Base-by-base conservation (phyloP, 78 protist genomes). In the Dictyostelium firmibasis region DNA sequence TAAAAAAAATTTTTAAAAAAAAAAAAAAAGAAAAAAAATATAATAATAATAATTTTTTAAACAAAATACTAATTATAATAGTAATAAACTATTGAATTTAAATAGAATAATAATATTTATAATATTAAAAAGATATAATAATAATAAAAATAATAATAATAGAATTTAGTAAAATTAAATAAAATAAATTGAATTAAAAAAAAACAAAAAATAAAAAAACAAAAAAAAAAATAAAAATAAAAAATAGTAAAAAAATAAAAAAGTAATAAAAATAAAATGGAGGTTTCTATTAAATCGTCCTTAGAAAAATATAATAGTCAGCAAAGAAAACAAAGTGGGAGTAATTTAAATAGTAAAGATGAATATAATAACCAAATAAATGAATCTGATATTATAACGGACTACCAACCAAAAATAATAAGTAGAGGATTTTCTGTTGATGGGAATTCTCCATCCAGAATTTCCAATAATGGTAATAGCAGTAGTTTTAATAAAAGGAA, bases 401-500 rank as follows among this genome's bases (percentile, higher is more conserved):
- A 81, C 31, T 81, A 81, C 29, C 85, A 81, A 31, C 85, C 85
- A 50, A 81, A 81, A 81, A 41, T 81, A 47, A 27, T 47, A 16
- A 81, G 18, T 50, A 81, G 69, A 81, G 85, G 85, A 47, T 81
- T 81, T 81, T 23, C 16, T 47, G 29, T 81, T 47, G 50, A 81
- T 47, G 50, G 33, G 7, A 11, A 77, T 57, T 57, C 67, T 57
- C 20, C 67, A 5, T 13, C n/a, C n/a, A n/a, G 7, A 11, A 77
- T 57, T 57, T 27, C 20, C 20, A n/a, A 5, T 13, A 41, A n/a
- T 41, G 38, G 14, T 20, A 27, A 2, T 78, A 74, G 35, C 36
- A 70, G 7, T 70, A 70, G 29, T 74, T 31, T 31, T n/a, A 77
- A 77, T 23, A 77, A 77, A n/a, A 74, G 36, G 38, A 74, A 74